phyloP scores from a whole-genome alignment of 2,329 filamentous ascomycete species.

The Anthostomella pinea region DNA sequence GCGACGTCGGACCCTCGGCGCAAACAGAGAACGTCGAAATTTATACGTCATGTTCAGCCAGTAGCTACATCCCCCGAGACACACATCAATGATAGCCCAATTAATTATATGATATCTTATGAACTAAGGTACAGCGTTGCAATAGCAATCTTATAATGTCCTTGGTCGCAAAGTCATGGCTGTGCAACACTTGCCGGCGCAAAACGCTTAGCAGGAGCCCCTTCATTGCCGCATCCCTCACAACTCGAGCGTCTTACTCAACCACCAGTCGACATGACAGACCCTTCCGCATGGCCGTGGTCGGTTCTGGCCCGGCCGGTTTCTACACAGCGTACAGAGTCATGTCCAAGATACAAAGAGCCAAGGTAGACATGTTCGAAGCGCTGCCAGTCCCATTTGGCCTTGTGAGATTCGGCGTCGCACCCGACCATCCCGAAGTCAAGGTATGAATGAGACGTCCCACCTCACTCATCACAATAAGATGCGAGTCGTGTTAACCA shows the following conservation, averaged over 20 bases:
- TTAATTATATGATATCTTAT: no score
- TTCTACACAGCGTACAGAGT: constrained; percentile 92
- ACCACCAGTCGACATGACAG: constrained; percentile 33
- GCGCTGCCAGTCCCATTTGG: constrained; percentile 89
- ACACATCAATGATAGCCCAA: no score
- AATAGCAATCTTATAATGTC: constrained; percentile 21
- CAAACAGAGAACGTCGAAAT: constrained; percentile 10
- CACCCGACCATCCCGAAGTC: constrained; percentile 97
- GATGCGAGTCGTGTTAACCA: no score
- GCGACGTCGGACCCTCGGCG: constrained; percentile 21
- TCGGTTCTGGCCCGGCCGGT: constrained; percentile 91
- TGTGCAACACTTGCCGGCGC: constrained; percentile 24
- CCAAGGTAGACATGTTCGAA: constrained; percentile 93
- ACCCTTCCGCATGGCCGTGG: constrained; percentile 76
- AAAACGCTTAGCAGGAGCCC: constrained; percentile 11
- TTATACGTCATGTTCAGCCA: constrained; percentile 20
- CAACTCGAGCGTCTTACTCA: constrained; percentile 22
- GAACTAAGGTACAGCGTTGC: no score
- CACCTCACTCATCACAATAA: no score
- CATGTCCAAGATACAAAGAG: constrained; percentile 69
- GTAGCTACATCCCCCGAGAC: no score
- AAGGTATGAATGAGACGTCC: constrained; percentile 80
- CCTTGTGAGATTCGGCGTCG: constrained; percentile 88
- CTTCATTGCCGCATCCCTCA: constrained; percentile 5
- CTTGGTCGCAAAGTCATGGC: constrained; percentile 25